A percentile compares a stretch with the other conserved stretches of the same genome.
Conservation (phyloP, 1,139 yeast genomes). For the Suhomyces yuchorum region DNA sequence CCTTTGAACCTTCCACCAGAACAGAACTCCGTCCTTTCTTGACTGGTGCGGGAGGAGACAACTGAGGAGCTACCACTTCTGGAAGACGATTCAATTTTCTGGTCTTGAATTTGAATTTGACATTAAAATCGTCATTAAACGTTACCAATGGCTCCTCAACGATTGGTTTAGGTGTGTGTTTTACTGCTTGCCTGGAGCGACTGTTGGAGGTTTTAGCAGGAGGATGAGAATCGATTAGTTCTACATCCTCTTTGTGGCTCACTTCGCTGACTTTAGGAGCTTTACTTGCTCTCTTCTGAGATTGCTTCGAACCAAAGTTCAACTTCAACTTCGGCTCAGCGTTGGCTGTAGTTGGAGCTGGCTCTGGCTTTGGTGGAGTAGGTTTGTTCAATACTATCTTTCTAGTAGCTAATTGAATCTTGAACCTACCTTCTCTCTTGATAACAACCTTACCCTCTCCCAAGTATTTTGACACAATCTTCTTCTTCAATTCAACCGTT, state of each 20-base stretch:
- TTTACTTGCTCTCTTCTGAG: slow-evolving; percentile 9
- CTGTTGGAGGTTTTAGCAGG: not conserved
- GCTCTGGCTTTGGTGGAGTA: slow-evolving; percentile 3
- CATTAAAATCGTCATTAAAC: slow-evolving; percentile 7
- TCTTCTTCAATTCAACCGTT: slow-evolving; percentile 53
- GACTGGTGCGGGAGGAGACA: slow-evolving; percentile 3
- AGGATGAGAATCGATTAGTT: not conserved
- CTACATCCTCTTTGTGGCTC: not conserved
- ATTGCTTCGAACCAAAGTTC: slow-evolving; percentile 10
- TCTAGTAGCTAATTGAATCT: slow-evolving; percentile 39
- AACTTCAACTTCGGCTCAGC: slow-evolving; percentile 28
- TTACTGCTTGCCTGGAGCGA: not conserved
- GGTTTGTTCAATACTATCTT: slow-evolving; percentile 14
- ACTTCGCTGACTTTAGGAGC: slow-evolving; percentile 1
- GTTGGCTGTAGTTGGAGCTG: slow-evolving; percentile 1
- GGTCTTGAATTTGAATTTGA: slow-evolving; percentile 20
- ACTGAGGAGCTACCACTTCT: not conserved
- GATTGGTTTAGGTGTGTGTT: not conserved
- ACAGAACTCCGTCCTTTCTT: slow-evolving; percentile 14
- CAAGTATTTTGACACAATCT: slow-evolving; percentile 57
- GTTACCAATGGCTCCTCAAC: slow-evolving; percentile 8
- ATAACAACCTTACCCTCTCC: slow-evolving; percentile 51
- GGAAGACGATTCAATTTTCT: slow-evolving; percentile 4
- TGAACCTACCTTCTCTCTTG: slow-evolving; percentile 48
- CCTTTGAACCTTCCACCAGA: slow-evolving; percentile 13